Base-by-base conservation (phyloP, 768 basidiomycete species). In the Hydnomerulius pinastri region DNA sequence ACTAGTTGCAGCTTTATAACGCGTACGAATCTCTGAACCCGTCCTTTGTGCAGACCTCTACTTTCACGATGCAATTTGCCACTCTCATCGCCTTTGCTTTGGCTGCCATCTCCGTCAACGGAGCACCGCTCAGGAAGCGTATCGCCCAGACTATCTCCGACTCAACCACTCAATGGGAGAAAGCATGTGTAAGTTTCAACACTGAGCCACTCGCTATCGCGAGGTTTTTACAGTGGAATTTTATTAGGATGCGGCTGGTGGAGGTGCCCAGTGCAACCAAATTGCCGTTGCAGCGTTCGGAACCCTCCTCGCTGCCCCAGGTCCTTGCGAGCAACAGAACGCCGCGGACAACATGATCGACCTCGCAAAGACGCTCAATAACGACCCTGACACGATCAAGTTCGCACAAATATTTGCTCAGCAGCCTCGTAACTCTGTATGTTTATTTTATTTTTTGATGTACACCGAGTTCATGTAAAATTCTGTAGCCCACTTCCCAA, bases 291-390 rank as follows among this genome's bases (percentile, higher is more conserved):
- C 70, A 1, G 77, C 84, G 1, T 83, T 85, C 58, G 57, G 59
- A 32, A 81, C 82, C 11, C 78, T 88, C 36, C 78, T 87, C n/a
- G 80, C 80, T 28, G 80, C 72, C 5, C 69, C 77, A 0, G 79
- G 76, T 23, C 65, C 73, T 47, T 83, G 81, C 53, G 79, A 73
- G 43, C 82, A 84, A 61, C 82, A 83, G 54, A 60, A 82, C 55
- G 70, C 79, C 17, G 81, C 77, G 21, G 82, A 83, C 53, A 48
- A 65, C 13, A 78, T 82, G 75, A 69, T 83, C 38, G 71, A 77
- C 62, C 57, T 79, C 12, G 70, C 69, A 11, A 68, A 76, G 59
- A 60, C 67, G 7, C 74, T 81, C 38, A 72, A 73, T 43, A 79
- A 73, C 43, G 57, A 77, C 58, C 46, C 72, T 0, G 56, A 72